Base-by-base conservation (phyloP, 75 land plant genomes). In the Cunninghamia lanceolata region DNA sequence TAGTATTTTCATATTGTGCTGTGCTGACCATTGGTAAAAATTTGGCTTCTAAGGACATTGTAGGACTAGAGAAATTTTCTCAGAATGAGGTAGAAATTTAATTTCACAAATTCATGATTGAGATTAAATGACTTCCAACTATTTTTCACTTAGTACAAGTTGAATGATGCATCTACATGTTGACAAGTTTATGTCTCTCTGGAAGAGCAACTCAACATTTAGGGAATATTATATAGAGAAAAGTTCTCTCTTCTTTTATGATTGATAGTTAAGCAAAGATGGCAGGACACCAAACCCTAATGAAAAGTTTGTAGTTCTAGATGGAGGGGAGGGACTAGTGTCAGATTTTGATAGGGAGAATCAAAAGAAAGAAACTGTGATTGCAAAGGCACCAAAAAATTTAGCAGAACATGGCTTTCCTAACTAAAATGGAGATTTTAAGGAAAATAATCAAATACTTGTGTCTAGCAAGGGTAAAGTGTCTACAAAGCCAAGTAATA, bases 221-320 rank as follows among this genome's bases (percentile, higher is more conserved):
- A 88, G 95, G 59, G 95, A 91, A 47, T 95, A 95, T 79, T 95
- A 95, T 86, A 89, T 88, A 84, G 92, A 86, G 85, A 92, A 92
- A 85, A 85, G 87, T 83, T 82, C 92, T 54, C 42, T 54, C 32
- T 93, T 93, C 10, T 87, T 93, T 34, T 90, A 92, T 53, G 88
- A 35, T 21, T 85, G 96, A 15, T 89, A 88, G 21, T 53, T 91
- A 87, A 94, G 92, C 82, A 83, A 87, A 78, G 96, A 95, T 88
- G 96, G 96, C 17, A 85, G 96, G 66, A 90, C 89, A 43, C 88
- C 93, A 82, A 92, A 90, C 84, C 95, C 95, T 30, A 89, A 92
- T 52, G 96, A 95, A 84, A 91, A 94, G 82, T 94, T 91, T 39
- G 28, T 90, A 15, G 66, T 92, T 38, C 80, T 47, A 35, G 85